Conservation (phyloP, 2,329 filamentous ascomycete species). For the Arachnomyces sp. region DNA sequence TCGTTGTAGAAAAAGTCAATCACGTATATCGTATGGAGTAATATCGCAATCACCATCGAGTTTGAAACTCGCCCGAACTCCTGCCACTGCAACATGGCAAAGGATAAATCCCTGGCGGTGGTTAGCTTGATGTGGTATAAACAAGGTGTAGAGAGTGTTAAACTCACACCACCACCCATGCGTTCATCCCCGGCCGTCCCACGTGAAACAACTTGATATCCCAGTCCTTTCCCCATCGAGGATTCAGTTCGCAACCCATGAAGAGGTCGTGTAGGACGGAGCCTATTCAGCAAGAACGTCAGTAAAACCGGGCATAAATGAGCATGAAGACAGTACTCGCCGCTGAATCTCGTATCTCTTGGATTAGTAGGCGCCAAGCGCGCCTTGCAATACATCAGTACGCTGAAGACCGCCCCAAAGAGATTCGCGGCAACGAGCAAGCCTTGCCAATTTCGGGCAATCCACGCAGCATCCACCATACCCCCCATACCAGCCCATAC, state of each 20-base stretch:
- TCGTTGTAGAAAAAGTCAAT: conserved; percentile 46
- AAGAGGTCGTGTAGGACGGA: conserved; percentile 39
- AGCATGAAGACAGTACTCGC: conserved; percentile 1
- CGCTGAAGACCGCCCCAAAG: conserved; percentile 26
- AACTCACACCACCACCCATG: conserved; percentile 40
- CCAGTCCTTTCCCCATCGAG: conserved; percentile 35
- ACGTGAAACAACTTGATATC: conserved; percentile 45
- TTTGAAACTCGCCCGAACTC: conserved; percentile 34
- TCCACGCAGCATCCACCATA: conserved; percentile 31
- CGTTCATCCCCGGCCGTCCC: conserved; percentile 41
- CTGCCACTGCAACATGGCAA: conserved; percentile 36
- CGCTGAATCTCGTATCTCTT: conserved; percentile 37
- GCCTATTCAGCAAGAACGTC: conserved; percentile 8
- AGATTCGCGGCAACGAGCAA: conserved; percentile 34
- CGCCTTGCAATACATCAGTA: conserved; percentile 33
- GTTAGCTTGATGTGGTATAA: background rate
- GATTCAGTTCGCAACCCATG: conserved; percentile 43
- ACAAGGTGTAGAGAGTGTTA: conserved; percentile 9
- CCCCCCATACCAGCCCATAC: conserved; percentile 19
- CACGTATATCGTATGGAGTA: conserved; percentile 41
- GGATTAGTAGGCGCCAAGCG: conserved; percentile 32
- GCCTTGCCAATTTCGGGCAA: conserved; percentile 38
- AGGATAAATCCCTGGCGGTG: conserved; percentile 29
- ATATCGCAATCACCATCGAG: conserved; percentile 37
- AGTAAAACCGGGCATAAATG: background rate